A percentile compares a stretch with the other conserved stretches of the same genome.
Conservation (phyloP, 768 basidiomycete genomes). For the Pholiota microspora region DNA sequence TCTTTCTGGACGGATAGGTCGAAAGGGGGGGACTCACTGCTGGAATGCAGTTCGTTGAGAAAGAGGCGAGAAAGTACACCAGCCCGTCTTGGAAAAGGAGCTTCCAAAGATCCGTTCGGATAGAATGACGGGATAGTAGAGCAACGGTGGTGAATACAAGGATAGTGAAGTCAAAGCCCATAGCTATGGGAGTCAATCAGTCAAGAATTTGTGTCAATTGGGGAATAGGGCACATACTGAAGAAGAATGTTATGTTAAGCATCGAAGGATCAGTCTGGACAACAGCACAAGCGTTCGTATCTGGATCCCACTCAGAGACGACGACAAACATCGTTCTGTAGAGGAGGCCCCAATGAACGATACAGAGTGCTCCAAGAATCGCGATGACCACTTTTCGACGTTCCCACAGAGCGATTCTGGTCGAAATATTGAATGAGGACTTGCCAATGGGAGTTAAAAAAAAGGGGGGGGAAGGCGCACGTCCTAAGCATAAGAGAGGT, state of each 20-base stretch:
- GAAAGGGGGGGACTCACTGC: conserved; percentile 44
- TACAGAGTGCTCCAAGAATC: conserved; percentile 50
- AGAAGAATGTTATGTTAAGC: conserved; percentile 67
- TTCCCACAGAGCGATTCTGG: conserved; percentile 73
- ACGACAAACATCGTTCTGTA: conserved; percentile 74
- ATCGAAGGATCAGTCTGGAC: conserved; percentile 50
- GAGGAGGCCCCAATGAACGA: conserved; percentile 65
- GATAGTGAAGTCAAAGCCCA: conserved; percentile 67
- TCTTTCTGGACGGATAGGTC: background rate
- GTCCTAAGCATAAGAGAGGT: conserved; percentile 72
- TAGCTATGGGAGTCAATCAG: conserved; percentile 39
- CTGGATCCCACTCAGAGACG: conserved; percentile 47
- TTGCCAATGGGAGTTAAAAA: background rate
- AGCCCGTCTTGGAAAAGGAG: conserved; percentile 74
- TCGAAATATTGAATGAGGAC: background rate
- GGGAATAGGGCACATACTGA: conserved; percentile 45
- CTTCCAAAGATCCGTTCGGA: conserved; percentile 61
- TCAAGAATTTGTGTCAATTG: background rate
- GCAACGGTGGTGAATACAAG: conserved; percentile 53
- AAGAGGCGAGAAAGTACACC: conserved; percentile 66
- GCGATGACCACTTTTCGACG: conserved; percentile 48
- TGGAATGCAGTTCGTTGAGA: conserved; percentile 63
- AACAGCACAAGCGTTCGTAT: conserved; percentile 45
- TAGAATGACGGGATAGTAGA: conserved; percentile 48
- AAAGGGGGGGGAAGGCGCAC: conserved; percentile 31